Evolutionary conservation across 2,329 filamentous ascomycete species (phyloP).

Genomic region (Sporothrix schenckii): DNA sequence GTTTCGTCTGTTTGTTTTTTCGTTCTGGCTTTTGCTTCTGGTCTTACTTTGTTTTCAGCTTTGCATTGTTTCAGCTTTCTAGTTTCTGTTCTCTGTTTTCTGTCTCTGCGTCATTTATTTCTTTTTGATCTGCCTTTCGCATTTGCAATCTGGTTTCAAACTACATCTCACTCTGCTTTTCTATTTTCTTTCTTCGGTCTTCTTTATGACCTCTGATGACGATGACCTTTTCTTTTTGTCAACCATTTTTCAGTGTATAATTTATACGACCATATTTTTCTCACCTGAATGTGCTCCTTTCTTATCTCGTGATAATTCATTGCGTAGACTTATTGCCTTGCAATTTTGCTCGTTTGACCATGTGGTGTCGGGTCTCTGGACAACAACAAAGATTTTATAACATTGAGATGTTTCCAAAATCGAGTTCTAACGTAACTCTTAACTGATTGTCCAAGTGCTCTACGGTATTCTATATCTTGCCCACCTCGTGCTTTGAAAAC

Average conservation of each 20-base stretch:
- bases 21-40: not conserved
- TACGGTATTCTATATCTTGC: not conserved
- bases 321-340: too few species aligned
- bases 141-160: not conserved
- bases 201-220: constrained; percentile 29
- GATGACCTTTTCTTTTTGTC: constrained; percentile 9
- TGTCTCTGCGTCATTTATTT: not conserved
- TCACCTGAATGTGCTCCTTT: not conserved
- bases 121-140: not conserved
- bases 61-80: not conserved
- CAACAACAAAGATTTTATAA: not conserved
- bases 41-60: constrained; percentile 1
- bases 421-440: not conserved
- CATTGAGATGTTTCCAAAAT: not conserved
- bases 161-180: constrained; percentile 7
- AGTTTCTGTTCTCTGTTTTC: constrained; percentile 1
- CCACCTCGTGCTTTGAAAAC: not conserved
- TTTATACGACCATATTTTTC: constrained; percentile 4
- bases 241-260: not conserved
- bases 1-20: not conserved
- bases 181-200: constrained; percentile 25
- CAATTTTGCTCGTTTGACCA: too few species aligned
- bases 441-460: not conserved
- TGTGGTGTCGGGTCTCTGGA: not conserved
- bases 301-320: not conserved